Evolutionary conservation across 2,329 filamentous ascomycete genomes (phyloP).

Genomic region (Trichoderma atroviride): DNA sequence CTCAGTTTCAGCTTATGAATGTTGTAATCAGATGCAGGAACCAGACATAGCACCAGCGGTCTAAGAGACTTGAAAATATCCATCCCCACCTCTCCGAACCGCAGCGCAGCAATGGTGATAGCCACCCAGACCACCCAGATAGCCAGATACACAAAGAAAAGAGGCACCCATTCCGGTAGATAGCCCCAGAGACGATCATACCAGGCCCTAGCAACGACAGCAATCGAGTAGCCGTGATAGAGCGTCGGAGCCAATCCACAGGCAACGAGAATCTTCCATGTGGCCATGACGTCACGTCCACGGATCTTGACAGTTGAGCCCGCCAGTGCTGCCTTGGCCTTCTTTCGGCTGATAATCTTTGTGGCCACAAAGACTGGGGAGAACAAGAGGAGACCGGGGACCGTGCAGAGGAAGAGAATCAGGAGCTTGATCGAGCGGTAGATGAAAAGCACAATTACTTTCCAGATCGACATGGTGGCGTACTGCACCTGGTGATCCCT

Average conservation of each 20-base stretch:
- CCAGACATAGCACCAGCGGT: constrained; percentile 81
- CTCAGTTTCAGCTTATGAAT: constrained; percentile 75
- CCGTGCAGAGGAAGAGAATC: constrained; percentile 75
- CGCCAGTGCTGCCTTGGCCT: constrained; percentile 80
- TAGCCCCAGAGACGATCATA: constrained; percentile 81
- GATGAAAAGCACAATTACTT: constrained; percentile 74
- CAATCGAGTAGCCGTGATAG: constrained; percentile 77
- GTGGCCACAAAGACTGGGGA: constrained; percentile 83
- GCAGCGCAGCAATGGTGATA: constrained; percentile 88
- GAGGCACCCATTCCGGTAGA: constrained; percentile 76
- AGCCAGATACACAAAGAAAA: constrained; percentile 73
- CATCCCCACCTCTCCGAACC: constrained; percentile 98
- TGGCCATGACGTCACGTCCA: constrained; percentile 86
- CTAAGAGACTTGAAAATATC: constrained; percentile 95
- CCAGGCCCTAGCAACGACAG: constrained; percentile 77
- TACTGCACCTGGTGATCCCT: constrained; percentile 95
- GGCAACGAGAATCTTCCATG: constrained; percentile 91
- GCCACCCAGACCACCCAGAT: constrained; percentile 81
- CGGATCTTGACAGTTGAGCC: constrained; percentile 87
- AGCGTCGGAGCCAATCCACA: constrained; percentile 79
- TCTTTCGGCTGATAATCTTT: constrained; percentile 78
- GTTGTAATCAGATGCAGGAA: constrained; percentile 81
- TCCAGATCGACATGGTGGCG: constrained; percentile 76
- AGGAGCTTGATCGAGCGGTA: constrained; percentile 79
- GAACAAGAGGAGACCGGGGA: constrained; percentile 87